Percentiles rank a stretch among this genome's conserved stretches.
phyloP scores from a whole-genome alignment of 495 filamentous ascomycete genomes.

The Talaromyces trachyspermus region DNA sequence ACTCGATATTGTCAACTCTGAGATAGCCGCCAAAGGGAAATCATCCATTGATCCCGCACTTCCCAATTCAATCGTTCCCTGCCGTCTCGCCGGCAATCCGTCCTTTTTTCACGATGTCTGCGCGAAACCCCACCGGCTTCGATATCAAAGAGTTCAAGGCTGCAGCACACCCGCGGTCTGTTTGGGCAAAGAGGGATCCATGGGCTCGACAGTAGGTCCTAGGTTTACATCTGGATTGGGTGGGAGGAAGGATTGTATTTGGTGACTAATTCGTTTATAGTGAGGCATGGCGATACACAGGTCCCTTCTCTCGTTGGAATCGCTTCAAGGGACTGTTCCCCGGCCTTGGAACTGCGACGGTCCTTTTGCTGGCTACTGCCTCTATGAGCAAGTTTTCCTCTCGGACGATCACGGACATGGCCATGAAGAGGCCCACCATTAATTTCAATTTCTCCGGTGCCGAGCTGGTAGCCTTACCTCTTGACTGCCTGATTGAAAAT shows the following conservation, averaged over 20 bases:
- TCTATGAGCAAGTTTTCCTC: slow-evolving; percentile 79
- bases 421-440: slow-evolving; percentile 45
- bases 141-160: slow-evolving; percentile 64
- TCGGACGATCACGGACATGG: slow-evolving; percentile 55
- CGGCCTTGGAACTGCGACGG: slow-evolving; percentile 82
- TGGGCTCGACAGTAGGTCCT: slow-evolving; percentile 67
- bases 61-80: neutral
- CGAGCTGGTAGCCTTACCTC: neutral
- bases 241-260: neutral
- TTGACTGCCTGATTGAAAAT: neutral
- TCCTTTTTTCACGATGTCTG: slow-evolving; percentile 34
- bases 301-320: slow-evolving; percentile 79
- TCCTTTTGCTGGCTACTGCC: slow-evolving; percentile 81
- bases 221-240: neutral
- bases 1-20: no score
- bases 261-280: slow-evolving; percentile 34
- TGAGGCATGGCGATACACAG: slow-evolving; percentile 90
- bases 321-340: slow-evolving; percentile 82
- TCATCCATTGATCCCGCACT: neutral
- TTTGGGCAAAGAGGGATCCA: slow-evolving; percentile 63
- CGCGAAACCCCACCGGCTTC: slow-evolving; percentile 77
- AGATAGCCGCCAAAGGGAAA: no score
- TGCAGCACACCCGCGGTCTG: slow-evolving; percentile 52
- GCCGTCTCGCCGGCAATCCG: neutral
- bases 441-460: slow-evolving; percentile 8